These are phyloP conservation scores for Candida vaughaniae DNA, from an alignment of 805 yeast species.

Conservation along the genomic window DNA sequence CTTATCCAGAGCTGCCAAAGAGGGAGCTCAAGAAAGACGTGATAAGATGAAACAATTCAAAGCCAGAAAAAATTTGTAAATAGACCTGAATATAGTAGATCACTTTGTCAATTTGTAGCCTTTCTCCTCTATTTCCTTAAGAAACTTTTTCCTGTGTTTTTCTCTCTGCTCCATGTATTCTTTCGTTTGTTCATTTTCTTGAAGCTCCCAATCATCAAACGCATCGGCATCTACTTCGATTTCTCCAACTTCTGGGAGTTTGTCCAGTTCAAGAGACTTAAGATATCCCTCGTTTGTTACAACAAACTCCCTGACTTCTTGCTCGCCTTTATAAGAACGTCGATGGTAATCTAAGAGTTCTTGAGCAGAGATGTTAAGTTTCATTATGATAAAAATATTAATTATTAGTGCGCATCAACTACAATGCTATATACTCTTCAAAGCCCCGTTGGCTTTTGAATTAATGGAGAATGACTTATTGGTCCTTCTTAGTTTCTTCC, in stretches of 20 bases:
- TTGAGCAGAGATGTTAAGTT: neutral
- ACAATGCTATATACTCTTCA: no score
- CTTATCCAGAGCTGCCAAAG: conserved; percentile 79
- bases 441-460: no score
- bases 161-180: conserved; percentile 16
- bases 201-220: conserved; percentile 13
- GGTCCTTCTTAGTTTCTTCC: conserved; percentile 4
- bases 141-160: conserved; percentile 21
- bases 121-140: conserved; percentile 22
- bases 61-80: neutral
- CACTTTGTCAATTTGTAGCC: conserved; percentile 16
- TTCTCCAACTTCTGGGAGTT: conserved; percentile 12
- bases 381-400: conserved; percentile 1
- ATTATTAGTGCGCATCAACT: neutral
- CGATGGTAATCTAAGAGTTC: conserved; percentile 20
- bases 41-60: conserved; percentile 15
- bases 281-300: neutral
- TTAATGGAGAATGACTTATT: neutral
- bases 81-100: neutral
- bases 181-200: conserved; percentile 14
- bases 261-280: neutral
- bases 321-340: neutral
- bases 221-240: conserved; percentile 21
- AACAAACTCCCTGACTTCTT: neutral
- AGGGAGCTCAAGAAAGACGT: conserved; percentile 64